Base-by-base conservation (phyloP, 1,284 basidiomycete species). In the Apiotrichum domesticum region DNA sequence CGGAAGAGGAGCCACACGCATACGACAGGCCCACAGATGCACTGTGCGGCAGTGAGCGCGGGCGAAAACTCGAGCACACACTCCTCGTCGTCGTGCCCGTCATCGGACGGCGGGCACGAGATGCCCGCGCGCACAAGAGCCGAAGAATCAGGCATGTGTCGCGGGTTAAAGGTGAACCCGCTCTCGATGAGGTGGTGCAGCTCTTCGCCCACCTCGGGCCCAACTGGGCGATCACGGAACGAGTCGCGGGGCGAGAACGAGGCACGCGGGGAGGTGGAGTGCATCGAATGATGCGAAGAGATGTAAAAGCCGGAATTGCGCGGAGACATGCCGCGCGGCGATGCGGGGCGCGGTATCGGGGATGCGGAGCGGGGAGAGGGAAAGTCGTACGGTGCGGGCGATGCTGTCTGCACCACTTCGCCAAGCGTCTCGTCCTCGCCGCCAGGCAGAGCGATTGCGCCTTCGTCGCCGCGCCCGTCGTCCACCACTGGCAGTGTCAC, bases 401-500 rank as follows among this genome's bases (percentile, higher is more conserved):
- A 51, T 7, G 68, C 66, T 8, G 58, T 64, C 11, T 51, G 48
- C 8, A 62, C 65, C 4, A 58, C 65, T 29, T 62, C 64, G 6
- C 77, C 57, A 4, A 69, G 57, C 7, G 63, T 58, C 56, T 69
- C 68, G 8, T 66, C 58, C 6, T 77, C 69, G 8, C 53, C 63
- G 13, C 68, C 66, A 8, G 70, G 69, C 5, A 76, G 58, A 5
- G 58, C 56, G 3, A 72, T 61, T 14, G 51, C 69, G 35, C 74
- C 72, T 52, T 70, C 64, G 45, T 68, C 59, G 3, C 69, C 70
- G 1, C 69, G 66, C 6, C 74, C 73, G 60, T 80, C 79, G 51
- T 80, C 78, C 2, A 93, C 89, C 4, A 98, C 93, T 3, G 94
- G 94, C 6, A 97, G 79, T 0, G 95, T 98, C 14, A 97, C 67